Percentiles rank a stretch among this genome's conserved stretches.
These are phyloP conservation scores for Paecilomyces fulvus DNA, from an alignment of 2,329 filamentous ascomycete species.

Conservation along the genomic window DNA sequence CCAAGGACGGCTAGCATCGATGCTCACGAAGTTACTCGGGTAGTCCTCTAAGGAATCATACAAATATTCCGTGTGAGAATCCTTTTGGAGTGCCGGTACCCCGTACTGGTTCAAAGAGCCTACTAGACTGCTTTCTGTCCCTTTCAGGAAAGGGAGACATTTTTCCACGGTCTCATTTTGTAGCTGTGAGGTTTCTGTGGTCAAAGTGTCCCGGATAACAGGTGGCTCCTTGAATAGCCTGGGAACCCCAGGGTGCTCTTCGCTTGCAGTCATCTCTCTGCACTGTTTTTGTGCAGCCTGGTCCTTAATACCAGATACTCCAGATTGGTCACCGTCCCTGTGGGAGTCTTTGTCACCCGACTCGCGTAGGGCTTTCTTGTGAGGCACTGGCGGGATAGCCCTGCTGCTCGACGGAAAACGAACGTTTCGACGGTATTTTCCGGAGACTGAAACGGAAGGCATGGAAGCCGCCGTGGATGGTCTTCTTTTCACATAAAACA, in stretches of 20 bases:
- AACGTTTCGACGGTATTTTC: slow-evolving; percentile 30
- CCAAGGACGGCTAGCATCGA: slow-evolving; percentile 89
- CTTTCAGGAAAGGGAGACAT: slow-evolving; percentile 59
- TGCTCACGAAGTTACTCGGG: slow-evolving; percentile 59
- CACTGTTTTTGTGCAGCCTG: slow-evolving; percentile 4
- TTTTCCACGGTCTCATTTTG: slow-evolving; percentile 62
- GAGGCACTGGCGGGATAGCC: slow-evolving; percentile 9
- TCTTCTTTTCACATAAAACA: neutral
- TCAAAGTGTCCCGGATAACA: slow-evolving; percentile 55
- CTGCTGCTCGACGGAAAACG: slow-evolving; percentile 26
- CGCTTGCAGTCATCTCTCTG: slow-evolving; percentile 15
- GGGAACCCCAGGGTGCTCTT: slow-evolving; percentile 24
- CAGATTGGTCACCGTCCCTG: slow-evolving; percentile 10
- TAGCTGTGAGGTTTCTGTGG: slow-evolving; percentile 57
- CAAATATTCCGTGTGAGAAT: slow-evolving; percentile 43
- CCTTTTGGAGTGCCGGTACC: slow-evolving; percentile 63
- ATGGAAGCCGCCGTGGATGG: slow-evolving; percentile 14
- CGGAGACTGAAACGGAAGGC: slow-evolving; percentile 23
- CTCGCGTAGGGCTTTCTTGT: slow-evolving; percentile 8
- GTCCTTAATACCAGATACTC: slow-evolving; percentile 5
- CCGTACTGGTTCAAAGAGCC: slow-evolving; percentile 59
- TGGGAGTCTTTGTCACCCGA: slow-evolving; percentile 2
- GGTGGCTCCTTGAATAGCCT: slow-evolving; percentile 41
- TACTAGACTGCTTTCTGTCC: slow-evolving; percentile 40
- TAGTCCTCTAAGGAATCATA: slow-evolving; percentile 48